phyloP scores from a whole-genome alignment of 352 stramenopile genomes.

The Albugo laibachii region DNA sequence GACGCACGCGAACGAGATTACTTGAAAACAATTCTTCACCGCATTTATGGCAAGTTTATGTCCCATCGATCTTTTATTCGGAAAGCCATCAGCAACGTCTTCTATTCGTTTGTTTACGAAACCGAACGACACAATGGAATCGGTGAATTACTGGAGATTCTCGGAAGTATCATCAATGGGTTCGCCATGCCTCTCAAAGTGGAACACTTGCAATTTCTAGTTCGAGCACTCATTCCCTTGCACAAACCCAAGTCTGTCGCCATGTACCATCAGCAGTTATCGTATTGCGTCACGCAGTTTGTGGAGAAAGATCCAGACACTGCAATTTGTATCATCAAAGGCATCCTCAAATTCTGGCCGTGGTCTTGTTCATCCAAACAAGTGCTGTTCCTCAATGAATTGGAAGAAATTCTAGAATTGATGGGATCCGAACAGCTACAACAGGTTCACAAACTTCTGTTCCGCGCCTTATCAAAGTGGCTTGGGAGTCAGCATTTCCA shows the following conservation, averaged over 20 bases:
- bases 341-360: slow-evolving; percentile 91
- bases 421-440: slow-evolving; percentile 68
- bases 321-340: slow-evolving; percentile 86
- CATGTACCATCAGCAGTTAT: slow-evolving; percentile 97
- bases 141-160: slow-evolving; percentile 95
- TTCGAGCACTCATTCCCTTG: slow-evolving; percentile 90
- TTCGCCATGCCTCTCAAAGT: slow-evolving; percentile 98
- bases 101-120: slow-evolving; percentile 98
- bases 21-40: slow-evolving; percentile 98
- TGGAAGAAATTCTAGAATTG: slow-evolving; percentile 97
- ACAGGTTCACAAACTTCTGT: slow-evolving; percentile 62
- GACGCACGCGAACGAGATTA: slow-evolving; percentile 97
- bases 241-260: slow-evolving; percentile 95
- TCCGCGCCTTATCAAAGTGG: slow-evolving; percentile 67
- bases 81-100: slow-evolving; percentile 94
- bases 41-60: slow-evolving; percentile 99
- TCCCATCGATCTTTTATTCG: slow-evolving; percentile 95
- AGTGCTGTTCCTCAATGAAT: slow-evolving; percentile 94
- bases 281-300: slow-evolving; percentile 99
- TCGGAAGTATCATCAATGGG: slow-evolving; percentile 96
- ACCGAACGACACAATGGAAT: slow-evolving; percentile 91
- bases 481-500: slow-evolving; percentile 93
- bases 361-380: slow-evolving; percentile 91
- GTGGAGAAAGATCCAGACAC: slow-evolving; percentile 98
- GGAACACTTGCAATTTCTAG: slow-evolving; percentile 93